phyloP scores from a whole-genome alignment of 768 basidiomycete species.

The Cystofilobasidium capitatum region DNA sequence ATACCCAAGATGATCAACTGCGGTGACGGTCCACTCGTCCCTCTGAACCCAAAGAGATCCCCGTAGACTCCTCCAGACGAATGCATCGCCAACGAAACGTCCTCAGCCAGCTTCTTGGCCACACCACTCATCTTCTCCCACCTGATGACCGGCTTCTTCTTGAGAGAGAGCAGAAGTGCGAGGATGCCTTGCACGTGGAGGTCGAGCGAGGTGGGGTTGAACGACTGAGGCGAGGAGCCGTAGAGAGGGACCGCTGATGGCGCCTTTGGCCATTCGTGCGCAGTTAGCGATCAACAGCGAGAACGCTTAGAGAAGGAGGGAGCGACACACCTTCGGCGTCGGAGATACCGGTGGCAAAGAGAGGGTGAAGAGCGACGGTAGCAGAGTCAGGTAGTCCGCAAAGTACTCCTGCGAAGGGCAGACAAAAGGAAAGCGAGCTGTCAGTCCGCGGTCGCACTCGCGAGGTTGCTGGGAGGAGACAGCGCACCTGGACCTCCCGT shows the following conservation, averaged over 20 bases:
- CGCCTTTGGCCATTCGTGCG: too few species aligned
- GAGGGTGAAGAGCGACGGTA: conserved; percentile 77
- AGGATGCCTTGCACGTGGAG: conserved; percentile 69
- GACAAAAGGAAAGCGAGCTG: not conserved
- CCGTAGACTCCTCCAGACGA: conserved; percentile 60
- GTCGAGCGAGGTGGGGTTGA: conserved; percentile 51
- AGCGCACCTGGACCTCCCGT: conserved; percentile 80
- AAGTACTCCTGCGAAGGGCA: conserved; percentile 66
- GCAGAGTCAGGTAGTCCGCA: conserved; percentile 83
- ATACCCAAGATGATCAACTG: conserved; percentile 66
- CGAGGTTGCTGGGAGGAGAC: not conserved
- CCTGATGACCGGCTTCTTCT: conserved; percentile 88
- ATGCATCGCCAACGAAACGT: conserved; percentile 50
- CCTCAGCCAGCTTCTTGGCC: conserved; percentile 78
- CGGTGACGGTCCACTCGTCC: conserved; percentile 70
- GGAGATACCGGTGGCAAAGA: conserved; percentile 58
- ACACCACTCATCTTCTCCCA: conserved; percentile 88
- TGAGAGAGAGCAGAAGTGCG: conserved; percentile 81
- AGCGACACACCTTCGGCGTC: conserved; percentile 37
- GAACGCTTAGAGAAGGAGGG: too few species aligned
- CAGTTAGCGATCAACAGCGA: too few species aligned
- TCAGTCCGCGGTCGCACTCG: not conserved
- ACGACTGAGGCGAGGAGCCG: conserved; percentile 17
- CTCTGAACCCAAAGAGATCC: conserved; percentile 80
- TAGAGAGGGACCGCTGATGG: conserved; percentile 7